Evolutionary conservation across 495 filamentous ascomycete genomes (phyloP), one percentile per base, ranked within the genome.

Genomic region (Lasiosphaeria miniovina): DNA sequence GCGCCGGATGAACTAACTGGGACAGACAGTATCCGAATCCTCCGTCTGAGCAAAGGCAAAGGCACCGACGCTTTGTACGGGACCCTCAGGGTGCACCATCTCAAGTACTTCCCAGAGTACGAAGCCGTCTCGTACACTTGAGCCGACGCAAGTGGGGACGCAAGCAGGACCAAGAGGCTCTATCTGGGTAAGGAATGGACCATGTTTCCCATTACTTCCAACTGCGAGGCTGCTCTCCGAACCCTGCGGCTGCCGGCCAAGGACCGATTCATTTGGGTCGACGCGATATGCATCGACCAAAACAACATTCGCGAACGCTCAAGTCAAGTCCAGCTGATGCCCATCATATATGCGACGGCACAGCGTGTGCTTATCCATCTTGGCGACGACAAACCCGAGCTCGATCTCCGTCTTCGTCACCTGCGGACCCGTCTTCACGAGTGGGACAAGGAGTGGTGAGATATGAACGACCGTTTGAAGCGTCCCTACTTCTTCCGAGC

Each of bases 251-350:
- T 66, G 40, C 64, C 57, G 0, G 51, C 31, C 41, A 55, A 51
- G 17, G 61, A 59, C 17, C 58, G 64, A 15, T 15, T 24, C 40
- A 35, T 73, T 24, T 71, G 71, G 71, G 67, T 71, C 14, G 71
- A 74, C 50, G 55, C 66, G 1, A 52, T 74, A 6, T 74, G 69
- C 45, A 74, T 74, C 46, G 59, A 74, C 61, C 71, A 74, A 52
- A 38, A 53, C 14, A 60, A 61, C 52, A 52, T 54, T 5, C 31
- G 6, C 4, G 72, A 74, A 53, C 53, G 63, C 9, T 65, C 55
- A 33, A 40, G 55, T 35, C 69, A 74, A 43, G 63, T 74, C 11
- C 57, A 60, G 14, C 41, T 69, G 34, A 74, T 74, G 72, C 55
- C 63, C 24, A 54, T 67, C n/a, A 70, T 71, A 15, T 74, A 73